A percentile compares a stretch with the other conserved stretches of the same genome.
Conservation (phyloP, 495 filamentous ascomycete species). For the Xylaria flabelliformis region DNA sequence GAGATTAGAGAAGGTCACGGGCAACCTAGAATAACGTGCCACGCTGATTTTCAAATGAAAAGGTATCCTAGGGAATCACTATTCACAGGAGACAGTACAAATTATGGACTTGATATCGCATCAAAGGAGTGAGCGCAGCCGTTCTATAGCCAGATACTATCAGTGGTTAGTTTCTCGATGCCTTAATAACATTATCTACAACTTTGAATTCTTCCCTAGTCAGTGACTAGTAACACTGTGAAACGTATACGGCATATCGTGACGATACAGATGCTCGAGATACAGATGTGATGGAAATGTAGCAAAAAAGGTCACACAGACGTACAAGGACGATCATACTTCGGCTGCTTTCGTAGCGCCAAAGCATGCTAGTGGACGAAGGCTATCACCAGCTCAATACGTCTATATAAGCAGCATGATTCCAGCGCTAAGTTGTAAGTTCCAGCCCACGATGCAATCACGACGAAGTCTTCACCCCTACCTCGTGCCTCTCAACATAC, state of each 20-base stretch:
- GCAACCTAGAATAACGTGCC: background rate
- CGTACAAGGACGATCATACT: background rate
- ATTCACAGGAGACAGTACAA: background rate
- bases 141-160: background rate
- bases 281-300: background rate
- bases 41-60: background rate
- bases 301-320: background rate
- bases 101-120: background rate
- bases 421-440: background rate
- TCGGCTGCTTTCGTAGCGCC: background rate
- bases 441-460: background rate
- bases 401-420: constrained; percentile 7
- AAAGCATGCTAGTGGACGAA: background rate
- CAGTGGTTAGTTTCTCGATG: background rate
- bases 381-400: background rate
- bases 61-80: background rate
- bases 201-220: background rate
- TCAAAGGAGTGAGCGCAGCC: background rate
- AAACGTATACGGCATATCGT: background rate
- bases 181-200: background rate
- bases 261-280: background rate
- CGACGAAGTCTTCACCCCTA: background rate
- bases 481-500: background rate
- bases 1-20: background rate
- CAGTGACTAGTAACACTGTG: background rate